Percentiles rank a stretch among this genome's conserved stretches.
Conservation (phyloP, 257 asterid species). For the Rehmannia glutinosa region DNA sequence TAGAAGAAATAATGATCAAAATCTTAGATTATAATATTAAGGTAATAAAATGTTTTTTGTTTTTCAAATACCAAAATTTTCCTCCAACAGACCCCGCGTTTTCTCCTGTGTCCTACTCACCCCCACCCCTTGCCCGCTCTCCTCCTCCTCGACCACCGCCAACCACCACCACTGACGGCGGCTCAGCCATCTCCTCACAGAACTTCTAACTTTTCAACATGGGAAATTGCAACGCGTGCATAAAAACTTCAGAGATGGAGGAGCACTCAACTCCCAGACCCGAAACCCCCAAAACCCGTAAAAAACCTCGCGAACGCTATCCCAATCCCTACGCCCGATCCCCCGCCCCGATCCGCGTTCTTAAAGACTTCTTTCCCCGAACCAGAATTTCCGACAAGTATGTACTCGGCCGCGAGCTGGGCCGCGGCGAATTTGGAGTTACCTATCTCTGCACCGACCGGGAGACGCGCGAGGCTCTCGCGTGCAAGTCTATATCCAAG, state of each 20-base stretch:
- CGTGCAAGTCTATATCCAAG: conserved; percentile 86
- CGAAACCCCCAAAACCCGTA: conserved; percentile 36
- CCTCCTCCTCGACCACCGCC: conserved; percentile 13
- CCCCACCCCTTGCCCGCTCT: neutral
- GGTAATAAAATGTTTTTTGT: too few relatives aligned
- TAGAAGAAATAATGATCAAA: too few relatives aligned
- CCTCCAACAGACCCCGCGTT: conserved; percentile 53
- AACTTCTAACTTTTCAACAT: conserved; percentile 14
- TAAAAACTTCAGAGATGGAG: conserved; percentile 39
- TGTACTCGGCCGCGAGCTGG: conserved; percentile 71
- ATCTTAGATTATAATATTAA: too few relatives aligned
- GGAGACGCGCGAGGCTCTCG: conserved; percentile 60
- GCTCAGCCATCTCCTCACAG: neutral
- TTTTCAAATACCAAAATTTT: conserved; percentile 38
- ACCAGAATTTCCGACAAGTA: conserved; percentile 71
- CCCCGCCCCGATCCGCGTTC: conserved; percentile 57
- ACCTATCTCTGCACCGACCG: conserved; percentile 80
- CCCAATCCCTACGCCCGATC: conserved; percentile 65
- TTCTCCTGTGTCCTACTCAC: conserved; percentile 21
- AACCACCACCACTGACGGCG: conserved; percentile 31
- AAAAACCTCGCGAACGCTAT: conserved; percentile 32
- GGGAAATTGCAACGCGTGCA: conserved; percentile 85
- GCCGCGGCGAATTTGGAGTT: conserved; percentile 84
- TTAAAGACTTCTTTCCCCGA: conserved; percentile 50
- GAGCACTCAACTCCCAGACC: conserved; percentile 26